Conservation (phyloP, 2,329 filamentous ascomycete genomes). For the Beauveria bassiana region DNA sequence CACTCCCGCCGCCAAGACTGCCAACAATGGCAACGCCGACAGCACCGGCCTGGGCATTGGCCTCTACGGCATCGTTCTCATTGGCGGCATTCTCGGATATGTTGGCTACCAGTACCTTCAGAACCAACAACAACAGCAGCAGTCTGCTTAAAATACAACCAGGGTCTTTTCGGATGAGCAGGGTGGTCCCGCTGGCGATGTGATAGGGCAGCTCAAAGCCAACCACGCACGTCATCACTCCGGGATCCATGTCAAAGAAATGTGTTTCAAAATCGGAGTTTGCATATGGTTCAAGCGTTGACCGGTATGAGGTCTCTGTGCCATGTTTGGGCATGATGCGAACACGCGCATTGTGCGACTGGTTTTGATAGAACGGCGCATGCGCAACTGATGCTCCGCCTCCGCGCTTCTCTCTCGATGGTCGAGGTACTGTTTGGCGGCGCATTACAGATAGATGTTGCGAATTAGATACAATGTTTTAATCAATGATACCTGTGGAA, state of each 20-base stretch:
- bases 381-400: constrained; percentile 10
- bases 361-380: constrained; percentile 9
- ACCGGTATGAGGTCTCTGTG: background rate
- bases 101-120: constrained; percentile 81
- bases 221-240: background rate
- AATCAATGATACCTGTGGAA: constrained; percentile 8
- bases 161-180: background rate
- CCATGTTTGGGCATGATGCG: background rate
- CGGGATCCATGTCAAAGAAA: background rate
- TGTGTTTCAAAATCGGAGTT: constrained; percentile 2
- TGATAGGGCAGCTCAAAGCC: background rate
- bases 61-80: constrained; percentile 71
- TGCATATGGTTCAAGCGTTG: constrained; percentile 9
- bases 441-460: background rate
- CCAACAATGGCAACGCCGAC: constrained; percentile 41
- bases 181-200: background rate
- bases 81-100: constrained; percentile 72
- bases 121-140: constrained; percentile 39
- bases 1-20: constrained; percentile 38
- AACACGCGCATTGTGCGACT: background rate
- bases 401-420: background rate
- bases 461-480: constrained; percentile 10
- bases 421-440: background rate
- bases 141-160: constrained; percentile 12
- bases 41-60: constrained; percentile 61